Conservation (phyloP, 1,284 basidiomycete species). For the Malassezia japonica region DNA sequence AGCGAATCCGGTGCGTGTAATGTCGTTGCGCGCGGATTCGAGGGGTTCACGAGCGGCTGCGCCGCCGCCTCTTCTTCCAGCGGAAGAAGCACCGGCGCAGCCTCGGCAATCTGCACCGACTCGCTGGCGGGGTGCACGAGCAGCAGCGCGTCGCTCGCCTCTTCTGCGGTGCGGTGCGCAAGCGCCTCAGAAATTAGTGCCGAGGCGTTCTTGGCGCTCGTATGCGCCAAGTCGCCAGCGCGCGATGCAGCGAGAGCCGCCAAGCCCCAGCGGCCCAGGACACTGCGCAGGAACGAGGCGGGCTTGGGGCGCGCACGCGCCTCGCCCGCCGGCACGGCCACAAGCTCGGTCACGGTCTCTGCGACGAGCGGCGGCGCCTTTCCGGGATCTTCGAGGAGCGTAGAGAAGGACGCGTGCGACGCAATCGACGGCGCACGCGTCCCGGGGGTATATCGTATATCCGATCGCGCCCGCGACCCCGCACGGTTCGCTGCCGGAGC, state of each 20-base stretch:
- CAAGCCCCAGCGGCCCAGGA: background rate
- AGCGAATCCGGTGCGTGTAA: conserved; percentile 8
- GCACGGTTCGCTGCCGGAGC: too few relatives aligned
- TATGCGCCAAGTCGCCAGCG: too few relatives aligned
- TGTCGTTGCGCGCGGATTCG: conserved; percentile 21
- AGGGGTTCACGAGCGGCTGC: conserved; percentile 43
- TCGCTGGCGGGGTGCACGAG: background rate
- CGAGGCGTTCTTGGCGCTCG: background rate
- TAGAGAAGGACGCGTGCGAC: background rate
- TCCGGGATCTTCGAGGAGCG: conserved; percentile 7
- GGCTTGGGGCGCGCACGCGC: too few relatives aligned
- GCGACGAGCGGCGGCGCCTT: conserved; percentile 13
- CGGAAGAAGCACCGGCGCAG: conserved; percentile 9
- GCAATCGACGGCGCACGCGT: background rate
- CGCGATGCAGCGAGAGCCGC: background rate
- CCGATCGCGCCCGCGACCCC: too few relatives aligned
- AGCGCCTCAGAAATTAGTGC: background rate
- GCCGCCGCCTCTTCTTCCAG: conserved; percentile 14
- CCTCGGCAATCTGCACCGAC: conserved; percentile 26
- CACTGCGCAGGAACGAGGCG: background rate
- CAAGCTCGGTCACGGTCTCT: conserved; percentile 8
- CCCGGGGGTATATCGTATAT: too few relatives aligned
- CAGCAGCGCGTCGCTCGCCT: background rate
- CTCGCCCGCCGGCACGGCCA: conserved; percentile 1
- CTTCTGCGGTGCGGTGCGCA: background rate